A percentile compares a stretch with the other conserved stretches of the same genome.
Conservation (phyloP, 2,329 filamentous ascomycete species). For the Calonectria fujianensis region DNA sequence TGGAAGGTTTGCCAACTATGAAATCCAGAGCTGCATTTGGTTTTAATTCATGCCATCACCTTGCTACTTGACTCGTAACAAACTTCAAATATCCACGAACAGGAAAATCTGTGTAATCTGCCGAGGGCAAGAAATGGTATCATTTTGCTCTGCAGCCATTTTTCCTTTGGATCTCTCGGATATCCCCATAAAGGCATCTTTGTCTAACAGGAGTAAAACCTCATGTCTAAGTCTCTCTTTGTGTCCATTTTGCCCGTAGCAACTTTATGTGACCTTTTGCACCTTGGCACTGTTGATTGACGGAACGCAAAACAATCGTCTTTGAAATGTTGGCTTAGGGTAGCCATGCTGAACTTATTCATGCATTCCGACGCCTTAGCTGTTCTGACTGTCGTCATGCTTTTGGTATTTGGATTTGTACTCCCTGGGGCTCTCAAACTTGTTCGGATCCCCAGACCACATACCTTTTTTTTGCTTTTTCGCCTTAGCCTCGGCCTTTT, state of each 20-base stretch:
- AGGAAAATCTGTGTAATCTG: neutral
- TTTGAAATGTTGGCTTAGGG: neutral
- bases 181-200: neutral
- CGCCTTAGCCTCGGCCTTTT: conserved; percentile 79
- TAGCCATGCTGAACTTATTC: neutral
- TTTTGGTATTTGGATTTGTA: conserved; percentile 79
- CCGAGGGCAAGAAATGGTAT: neutral
- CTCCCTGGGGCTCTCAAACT: conserved; percentile 88
- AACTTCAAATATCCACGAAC: neutral
- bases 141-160: neutral
- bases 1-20: neutral
- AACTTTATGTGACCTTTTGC: neutral
- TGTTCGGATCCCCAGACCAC: conserved; percentile 80
- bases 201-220: neutral
- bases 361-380: conserved; percentile 37
- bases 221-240: neutral
- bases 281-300: neutral
- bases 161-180: neutral
- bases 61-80: neutral
- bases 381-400: conserved; percentile 45
- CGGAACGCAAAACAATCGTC: neutral
- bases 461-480: conserved; percentile 81
- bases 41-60: neutral
- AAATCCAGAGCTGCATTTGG: neutral
- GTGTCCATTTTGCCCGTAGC: neutral